These are phyloP conservation scores for Pythium dissotocum DNA, from an alignment of 352 stramenopile genomes.

Conservation along the genomic window DNA sequence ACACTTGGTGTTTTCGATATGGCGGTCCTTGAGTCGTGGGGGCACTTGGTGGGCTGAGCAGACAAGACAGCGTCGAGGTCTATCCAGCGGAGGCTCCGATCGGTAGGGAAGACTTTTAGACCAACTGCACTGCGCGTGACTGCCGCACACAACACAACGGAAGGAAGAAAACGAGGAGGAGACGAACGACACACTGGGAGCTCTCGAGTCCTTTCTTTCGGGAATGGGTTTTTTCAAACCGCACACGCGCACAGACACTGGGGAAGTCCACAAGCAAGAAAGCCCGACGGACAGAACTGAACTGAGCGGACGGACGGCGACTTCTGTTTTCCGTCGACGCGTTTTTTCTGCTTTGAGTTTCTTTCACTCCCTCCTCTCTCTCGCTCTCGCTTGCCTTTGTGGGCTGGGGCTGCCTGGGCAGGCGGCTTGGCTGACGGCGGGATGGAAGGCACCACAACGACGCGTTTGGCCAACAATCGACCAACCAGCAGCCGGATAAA, in stretches of 20 bases:
- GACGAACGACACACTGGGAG: background rate
- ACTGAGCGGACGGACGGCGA: background rate
- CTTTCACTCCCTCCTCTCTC: background rate
- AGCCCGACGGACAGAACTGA: background rate
- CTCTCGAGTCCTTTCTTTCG: background rate
- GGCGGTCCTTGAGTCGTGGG: background rate
- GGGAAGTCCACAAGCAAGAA: background rate
- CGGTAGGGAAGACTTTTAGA: background rate
- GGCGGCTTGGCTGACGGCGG: background rate
- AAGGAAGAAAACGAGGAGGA: background rate
- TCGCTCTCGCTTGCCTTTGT: background rate
- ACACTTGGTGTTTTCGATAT: background rate
- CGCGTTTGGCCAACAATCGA: background rate
- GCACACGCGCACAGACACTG: background rate
- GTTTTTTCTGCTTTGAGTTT: constrained; percentile 3
- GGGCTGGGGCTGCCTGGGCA: background rate
- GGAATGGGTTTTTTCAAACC: background rate
- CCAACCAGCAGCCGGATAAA: constrained; percentile 2
- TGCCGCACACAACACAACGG: background rate
- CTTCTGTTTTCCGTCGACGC: background rate
- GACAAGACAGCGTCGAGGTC: background rate
- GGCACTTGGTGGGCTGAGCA: background rate
- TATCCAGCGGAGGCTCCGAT: background rate
- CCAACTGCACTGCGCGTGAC: background rate
- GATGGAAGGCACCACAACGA: background rate